Percentiles rank a stretch among this genome's conserved stretches.
Conservation (phyloP, 441 rosid species). For the Pelargonium myrrhifolium region DNA sequence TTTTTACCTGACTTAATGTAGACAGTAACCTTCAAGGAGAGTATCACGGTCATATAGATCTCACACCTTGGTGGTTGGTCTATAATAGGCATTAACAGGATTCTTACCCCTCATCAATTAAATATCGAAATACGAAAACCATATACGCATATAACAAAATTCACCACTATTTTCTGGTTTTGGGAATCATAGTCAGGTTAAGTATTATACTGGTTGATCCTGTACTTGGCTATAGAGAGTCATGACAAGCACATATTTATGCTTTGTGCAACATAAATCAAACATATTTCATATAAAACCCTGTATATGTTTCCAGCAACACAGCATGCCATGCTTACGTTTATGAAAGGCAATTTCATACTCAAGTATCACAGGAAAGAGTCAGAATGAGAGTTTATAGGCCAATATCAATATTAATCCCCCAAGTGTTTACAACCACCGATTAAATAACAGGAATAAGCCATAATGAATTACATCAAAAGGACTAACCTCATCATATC, state of each 20-base stretch:
- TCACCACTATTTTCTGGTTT: neutral
- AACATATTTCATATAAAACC: too few relatives aligned
- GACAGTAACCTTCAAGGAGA: neutral
- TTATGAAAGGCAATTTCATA: too few relatives aligned
- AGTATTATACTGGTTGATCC: neutral
- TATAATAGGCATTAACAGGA: neutral
- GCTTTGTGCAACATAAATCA: too few relatives aligned
- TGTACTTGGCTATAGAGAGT: neutral
- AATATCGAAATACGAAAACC: neutral
- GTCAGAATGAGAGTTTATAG: too few relatives aligned
- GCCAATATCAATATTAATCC: neutral
- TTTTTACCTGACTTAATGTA: too few relatives aligned
- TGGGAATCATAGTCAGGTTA: neutral
- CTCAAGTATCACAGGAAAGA: too few relatives aligned
- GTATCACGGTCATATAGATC: constrained; percentile 8
- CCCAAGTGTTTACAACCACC: neutral
- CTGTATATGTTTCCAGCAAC: too few relatives aligned
- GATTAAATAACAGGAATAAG: constrained; percentile 19
- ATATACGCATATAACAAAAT: neutral
- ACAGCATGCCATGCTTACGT: too few relatives aligned
- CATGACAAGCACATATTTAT: neutral
- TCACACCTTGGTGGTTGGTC: too few relatives aligned
- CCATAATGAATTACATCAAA: constrained; percentile 7
- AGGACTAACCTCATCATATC: constrained; percentile 84
- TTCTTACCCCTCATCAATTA: neutral